Conservation (phyloP, 345 rosid genomes). For the Eucalyptus sideroxylon region DNA sequence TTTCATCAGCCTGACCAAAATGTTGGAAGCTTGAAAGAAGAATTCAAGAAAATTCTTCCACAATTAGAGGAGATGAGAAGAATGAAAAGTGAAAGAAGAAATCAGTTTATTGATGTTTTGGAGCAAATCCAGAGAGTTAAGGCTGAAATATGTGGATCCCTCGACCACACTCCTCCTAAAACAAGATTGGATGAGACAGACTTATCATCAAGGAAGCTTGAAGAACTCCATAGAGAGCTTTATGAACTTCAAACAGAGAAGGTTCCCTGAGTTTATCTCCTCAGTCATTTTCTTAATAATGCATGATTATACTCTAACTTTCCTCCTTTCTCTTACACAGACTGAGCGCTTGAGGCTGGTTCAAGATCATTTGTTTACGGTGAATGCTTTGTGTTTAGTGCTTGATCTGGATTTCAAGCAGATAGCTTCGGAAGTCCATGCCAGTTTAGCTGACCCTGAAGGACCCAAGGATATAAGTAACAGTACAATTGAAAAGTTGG, state of each 20-base stretch:
- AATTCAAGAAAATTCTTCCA: slow-evolving; percentile 60
- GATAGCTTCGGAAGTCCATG: slow-evolving; percentile 39
- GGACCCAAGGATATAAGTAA: slow-evolving; percentile 43
- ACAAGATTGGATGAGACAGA: slow-evolving; percentile 52
- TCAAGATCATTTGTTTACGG: slow-evolving; percentile 26
- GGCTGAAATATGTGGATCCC: slow-evolving; percentile 45
- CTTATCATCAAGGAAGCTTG: slow-evolving; percentile 67
- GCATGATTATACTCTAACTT: background rate
- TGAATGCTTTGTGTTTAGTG: slow-evolving; percentile 48
- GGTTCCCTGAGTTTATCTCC: slow-evolving; percentile 16
- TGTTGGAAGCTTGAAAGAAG: slow-evolving; percentile 75
- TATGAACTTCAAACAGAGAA: slow-evolving; percentile 63
- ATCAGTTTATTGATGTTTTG: slow-evolving; percentile 58
- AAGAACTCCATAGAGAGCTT: slow-evolving; percentile 56
- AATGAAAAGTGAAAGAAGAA: slow-evolving; percentile 66
- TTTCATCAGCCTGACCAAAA: slow-evolving; percentile 61
- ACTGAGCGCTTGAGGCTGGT: slow-evolving; percentile 56
- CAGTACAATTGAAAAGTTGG: slow-evolving; percentile 40
- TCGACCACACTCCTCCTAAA: slow-evolving; percentile 11
- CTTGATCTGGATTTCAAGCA: slow-evolving; percentile 73
- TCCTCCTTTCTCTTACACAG: slow-evolving; percentile 14
- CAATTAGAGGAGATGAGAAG: slow-evolving; percentile 86
- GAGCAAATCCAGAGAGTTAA: slow-evolving; percentile 41
- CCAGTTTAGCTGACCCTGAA: slow-evolving; percentile 40
- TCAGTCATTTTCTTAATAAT: background rate